Percentiles rank a stretch among this genome's conserved stretches.
Evolutionary conservation across 306 rosid genomes (phyloP).

Genomic region (Ziziphus jujuba): DNA sequence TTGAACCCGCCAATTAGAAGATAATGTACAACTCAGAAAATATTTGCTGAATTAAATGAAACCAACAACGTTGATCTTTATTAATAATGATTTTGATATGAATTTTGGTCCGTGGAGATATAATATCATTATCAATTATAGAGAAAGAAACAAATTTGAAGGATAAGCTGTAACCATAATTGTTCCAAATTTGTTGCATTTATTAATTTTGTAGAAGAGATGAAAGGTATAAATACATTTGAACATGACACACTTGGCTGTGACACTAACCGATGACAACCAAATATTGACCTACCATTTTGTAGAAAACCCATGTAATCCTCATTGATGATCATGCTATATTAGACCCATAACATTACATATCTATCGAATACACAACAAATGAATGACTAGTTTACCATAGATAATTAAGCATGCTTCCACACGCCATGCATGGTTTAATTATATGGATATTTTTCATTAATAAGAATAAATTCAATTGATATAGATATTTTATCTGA

Average conservation of each 20-base stretch:
- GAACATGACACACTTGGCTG: conserved; percentile 34
- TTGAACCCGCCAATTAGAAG: conserved; percentile 12
- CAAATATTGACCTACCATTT: conserved; percentile 4
- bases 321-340: conserved; percentile 18
- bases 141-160: conserved; percentile 43
- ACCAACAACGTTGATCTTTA: conserved; percentile 32
- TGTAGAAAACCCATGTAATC: neutral
- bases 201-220: conserved; percentile 33
- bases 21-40: conserved; percentile 19
- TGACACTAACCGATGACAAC: conserved; percentile 29
- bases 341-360: neutral
- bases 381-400: neutral
- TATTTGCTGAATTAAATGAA: conserved; percentile 59
- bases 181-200: conserved; percentile 47
- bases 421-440: no score
- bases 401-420: no score
- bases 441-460: no score
- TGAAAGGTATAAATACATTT: conserved; percentile 21
- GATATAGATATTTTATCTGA: no score
- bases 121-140: conserved; percentile 44
- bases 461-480: no score
- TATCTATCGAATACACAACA: conserved; percentile 9
- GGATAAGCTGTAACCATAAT: conserved; percentile 35
- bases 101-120: conserved; percentile 34
- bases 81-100: conserved; percentile 42